Evolutionary conservation across 2,329 filamentous ascomycete species (phyloP).

Genomic region (Raffaelea deltoideospora): DNA sequence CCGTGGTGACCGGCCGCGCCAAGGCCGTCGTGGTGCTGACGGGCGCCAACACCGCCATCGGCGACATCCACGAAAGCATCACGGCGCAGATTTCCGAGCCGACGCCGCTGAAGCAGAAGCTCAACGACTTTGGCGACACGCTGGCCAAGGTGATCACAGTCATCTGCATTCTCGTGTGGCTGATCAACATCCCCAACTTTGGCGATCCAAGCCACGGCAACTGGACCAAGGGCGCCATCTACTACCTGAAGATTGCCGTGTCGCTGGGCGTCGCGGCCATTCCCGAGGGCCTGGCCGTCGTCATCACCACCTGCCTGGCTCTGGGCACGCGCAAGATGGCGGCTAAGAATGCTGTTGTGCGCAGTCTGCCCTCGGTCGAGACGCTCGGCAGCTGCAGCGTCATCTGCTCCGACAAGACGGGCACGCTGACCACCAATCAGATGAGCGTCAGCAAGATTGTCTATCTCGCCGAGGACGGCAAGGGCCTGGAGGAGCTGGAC

Average conservation of each 20-base stretch:
- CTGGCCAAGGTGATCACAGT: slow-evolving; percentile 96
- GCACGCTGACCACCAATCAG: slow-evolving; percentile 94
- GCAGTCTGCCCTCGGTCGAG: slow-evolving; percentile 91
- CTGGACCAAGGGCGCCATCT: slow-evolving; percentile 95
- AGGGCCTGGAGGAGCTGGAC: slow-evolving; percentile 67
- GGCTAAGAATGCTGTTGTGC: slow-evolving; percentile 91
- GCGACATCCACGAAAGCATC: slow-evolving; percentile 98
- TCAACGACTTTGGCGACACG: slow-evolving; percentile 93
- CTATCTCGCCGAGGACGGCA: slow-evolving; percentile 60
- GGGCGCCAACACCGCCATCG: slow-evolving; percentile 82
- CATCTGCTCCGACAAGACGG: slow-evolving; percentile 98
- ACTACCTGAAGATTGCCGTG: slow-evolving; percentile 98
- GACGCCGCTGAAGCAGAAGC: slow-evolving; percentile 93
- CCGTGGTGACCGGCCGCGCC: slow-evolving; percentile 86
- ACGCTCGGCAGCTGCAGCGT: slow-evolving; percentile 98
- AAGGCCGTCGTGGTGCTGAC: slow-evolving; percentile 84
- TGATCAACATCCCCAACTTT: slow-evolving; percentile 98
- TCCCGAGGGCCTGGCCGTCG: slow-evolving; percentile 90
- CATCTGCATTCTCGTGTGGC: slow-evolving; percentile 91
- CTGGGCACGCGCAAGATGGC: slow-evolving; percentile 98
- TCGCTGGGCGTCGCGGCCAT: slow-evolving; percentile 96
- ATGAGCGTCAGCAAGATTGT: slow-evolving; percentile 97
- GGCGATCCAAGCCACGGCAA: slow-evolving; percentile 83
- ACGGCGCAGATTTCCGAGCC: slow-evolving; percentile 95
- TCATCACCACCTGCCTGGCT: slow-evolving; percentile 96